These are phyloP conservation scores for Adansonia gregorii DNA, from an alignment of 441 rosid genomes.

Conservation along the genomic window DNA sequence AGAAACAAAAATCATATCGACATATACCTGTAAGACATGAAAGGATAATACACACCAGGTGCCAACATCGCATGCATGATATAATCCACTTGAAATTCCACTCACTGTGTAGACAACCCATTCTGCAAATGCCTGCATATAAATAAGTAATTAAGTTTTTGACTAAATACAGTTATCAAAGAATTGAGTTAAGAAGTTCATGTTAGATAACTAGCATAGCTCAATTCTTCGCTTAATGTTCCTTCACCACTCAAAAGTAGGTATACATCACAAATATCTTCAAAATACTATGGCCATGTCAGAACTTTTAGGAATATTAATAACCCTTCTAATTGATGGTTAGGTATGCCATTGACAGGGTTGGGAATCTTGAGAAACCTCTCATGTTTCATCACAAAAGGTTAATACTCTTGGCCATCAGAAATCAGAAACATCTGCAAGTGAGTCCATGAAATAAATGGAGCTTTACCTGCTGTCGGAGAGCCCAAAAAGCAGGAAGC, in stretches of 20 bases:
- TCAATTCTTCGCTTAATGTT: conserved; percentile 12
- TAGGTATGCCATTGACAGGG: neutral
- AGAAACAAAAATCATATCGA: conserved; percentile 20
- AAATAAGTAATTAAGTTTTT: conserved; percentile 20
- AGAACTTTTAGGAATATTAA: neutral
- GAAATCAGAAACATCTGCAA: neutral
- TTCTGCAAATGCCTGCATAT: conserved; percentile 85
- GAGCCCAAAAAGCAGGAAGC: conserved; percentile 90
- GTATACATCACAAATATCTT: conserved; percentile 5
- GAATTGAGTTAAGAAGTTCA: conserved; percentile 15
- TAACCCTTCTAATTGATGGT: neutral
- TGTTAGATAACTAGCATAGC: neutral
- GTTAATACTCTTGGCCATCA: neutral
- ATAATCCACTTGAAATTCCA: conserved; percentile 89
- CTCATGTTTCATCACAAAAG: conserved; percentile 18
- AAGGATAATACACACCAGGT: conserved; percentile 85
- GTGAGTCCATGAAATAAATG: conserved; percentile 12
- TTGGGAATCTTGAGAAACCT: conserved; percentile 12
- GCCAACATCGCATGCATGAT: conserved; percentile 98
- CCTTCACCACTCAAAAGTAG: neutral
- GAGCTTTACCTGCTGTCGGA: conserved; percentile 74
- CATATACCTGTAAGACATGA: conserved; percentile 77
- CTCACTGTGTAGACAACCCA: conserved; percentile 94
- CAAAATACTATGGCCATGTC: neutral
- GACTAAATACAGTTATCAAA: conserved; percentile 20